Evolutionary conservation across 306 rosid genomes (phyloP).

Genomic region (Fagus sylvatica): DNA sequence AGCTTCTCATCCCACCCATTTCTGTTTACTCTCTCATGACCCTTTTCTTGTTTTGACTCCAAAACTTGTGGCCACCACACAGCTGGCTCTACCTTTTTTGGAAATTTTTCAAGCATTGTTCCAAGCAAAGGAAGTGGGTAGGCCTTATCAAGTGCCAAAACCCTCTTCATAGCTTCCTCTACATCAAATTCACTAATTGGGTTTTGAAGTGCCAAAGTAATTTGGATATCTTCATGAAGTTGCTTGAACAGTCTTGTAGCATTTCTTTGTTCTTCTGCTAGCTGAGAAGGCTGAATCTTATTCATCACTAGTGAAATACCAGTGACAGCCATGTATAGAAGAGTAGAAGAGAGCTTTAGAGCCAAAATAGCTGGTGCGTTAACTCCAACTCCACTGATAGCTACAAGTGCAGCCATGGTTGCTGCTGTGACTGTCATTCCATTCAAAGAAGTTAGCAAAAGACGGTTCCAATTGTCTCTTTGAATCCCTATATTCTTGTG

Average conservation of each 20-base stretch:
- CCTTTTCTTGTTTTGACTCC: not conserved
- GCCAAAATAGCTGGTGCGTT: constrained; percentile 21
- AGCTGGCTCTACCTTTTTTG: constrained; percentile 52
- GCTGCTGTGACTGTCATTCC: constrained; percentile 70
- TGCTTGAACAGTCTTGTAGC: constrained; percentile 56
- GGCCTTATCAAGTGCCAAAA: constrained; percentile 64
- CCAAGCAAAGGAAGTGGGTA: constrained; percentile 79
- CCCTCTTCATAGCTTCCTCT: constrained; percentile 22
- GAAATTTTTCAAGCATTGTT: constrained; percentile 71
- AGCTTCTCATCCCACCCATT: constrained; percentile 57
- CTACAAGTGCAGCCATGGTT: constrained; percentile 46
- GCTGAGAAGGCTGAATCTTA: constrained; percentile 77
- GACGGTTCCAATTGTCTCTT: constrained; percentile 68
- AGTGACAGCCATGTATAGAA: constrained; percentile 61
- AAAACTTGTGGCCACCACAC: constrained; percentile 63
- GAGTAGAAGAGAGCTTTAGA: constrained; percentile 50
- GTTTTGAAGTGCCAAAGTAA: constrained; percentile 28
- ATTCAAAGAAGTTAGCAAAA: constrained; percentile 58
- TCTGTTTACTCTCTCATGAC: not conserved
- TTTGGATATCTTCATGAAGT: constrained; percentile 44
- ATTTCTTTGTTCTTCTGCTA: constrained; percentile 69
- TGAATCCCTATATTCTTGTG: constrained; percentile 58
- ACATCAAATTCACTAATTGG: constrained; percentile 28
- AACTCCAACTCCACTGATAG: not conserved
- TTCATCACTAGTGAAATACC: constrained; percentile 49